phyloP scores from a whole-genome alignment of 202 grass and related monocot species.

The Panicum hallii region DNA sequence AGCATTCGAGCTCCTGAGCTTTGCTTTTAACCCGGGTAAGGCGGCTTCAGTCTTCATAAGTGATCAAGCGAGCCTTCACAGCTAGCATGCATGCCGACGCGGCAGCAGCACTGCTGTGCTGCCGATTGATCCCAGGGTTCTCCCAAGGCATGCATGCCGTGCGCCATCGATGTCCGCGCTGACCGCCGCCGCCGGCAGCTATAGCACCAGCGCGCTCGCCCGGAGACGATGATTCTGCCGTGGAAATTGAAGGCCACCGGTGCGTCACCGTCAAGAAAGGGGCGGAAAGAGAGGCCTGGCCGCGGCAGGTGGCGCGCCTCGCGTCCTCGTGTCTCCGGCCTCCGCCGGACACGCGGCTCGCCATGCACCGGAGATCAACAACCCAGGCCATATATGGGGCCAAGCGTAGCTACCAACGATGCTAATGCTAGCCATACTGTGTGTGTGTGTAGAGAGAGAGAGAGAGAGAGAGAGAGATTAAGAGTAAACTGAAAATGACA shows the following conservation, averaged over 20 bases:
- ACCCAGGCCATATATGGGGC: neutral
- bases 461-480: too few species aligned
- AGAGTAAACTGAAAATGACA: too few species aligned
- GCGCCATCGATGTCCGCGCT: neutral
- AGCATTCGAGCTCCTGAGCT: neutral
- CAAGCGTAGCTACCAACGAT: neutral
- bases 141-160: neutral
- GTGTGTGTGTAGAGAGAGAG: too few species aligned
- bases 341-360: neutral
- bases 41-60: neutral
- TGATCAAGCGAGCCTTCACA: too few species aligned
- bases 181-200: neutral
- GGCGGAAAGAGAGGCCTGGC: neutral
- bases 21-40: neutral
- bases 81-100: neutral
- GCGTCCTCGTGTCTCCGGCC: neutral
- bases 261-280: neutral
- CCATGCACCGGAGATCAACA: neutral
- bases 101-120: neutral
- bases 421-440: neutral
- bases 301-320: neutral
- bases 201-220: neutral
- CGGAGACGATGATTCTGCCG: constrained; percentile 9
- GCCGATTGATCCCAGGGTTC: neutral
- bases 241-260: neutral